Base-by-base conservation (phyloP, 768 basidiomycete species). In the Amanita jacksonii region DNA sequence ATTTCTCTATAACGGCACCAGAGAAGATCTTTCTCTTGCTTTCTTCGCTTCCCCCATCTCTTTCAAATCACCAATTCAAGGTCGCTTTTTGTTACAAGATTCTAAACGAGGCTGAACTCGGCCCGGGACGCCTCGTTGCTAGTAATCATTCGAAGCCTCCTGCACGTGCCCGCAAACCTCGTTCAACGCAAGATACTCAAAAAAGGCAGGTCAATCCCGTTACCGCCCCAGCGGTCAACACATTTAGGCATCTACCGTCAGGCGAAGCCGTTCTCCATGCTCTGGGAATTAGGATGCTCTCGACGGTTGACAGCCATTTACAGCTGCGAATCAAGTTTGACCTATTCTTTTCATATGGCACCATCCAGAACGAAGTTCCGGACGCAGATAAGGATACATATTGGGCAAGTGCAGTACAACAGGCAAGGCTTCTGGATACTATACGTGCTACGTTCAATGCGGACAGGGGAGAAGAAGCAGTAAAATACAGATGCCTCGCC, bases 11-110 rank as follows among this genome's bases (percentile, higher is more conserved):
- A 4, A 47, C 38, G 8, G 45, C 59, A 7, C 47, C 62, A 3
- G 53, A 63, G 41, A 51, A 54, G 3, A 43, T 61, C 12, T 57
- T 55, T n/a, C 53, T 49, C n/a, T 51, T 75, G 37, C 57, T 73
- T 49, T 62, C 62, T 15, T 48, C 54, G 36, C 50, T 75, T 19
- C 53, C 55, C 2, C 63, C 62, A 35, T 64, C 69, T 9, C 50
- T 57, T 15, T 49, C 66, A 3, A 47, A 55, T 2, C 59, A 66
- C 38, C 54, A 53, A 18, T 74, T 75, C 43, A 73, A 73, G 54
- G 46, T 74, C 4, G 51, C 58, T 0, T 50, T 73, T 10, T 74
- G 71, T 50, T 65, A 65, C 35, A 64, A 63, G 48, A 41, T 47
- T 12, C 40, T 47, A 20, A 34, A 16, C 13, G 44, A 45, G 30